Evolutionary conservation across 768 basidiomycete genomes (phyloP).

Genomic region (Infundibulicybe gibba): DNA sequence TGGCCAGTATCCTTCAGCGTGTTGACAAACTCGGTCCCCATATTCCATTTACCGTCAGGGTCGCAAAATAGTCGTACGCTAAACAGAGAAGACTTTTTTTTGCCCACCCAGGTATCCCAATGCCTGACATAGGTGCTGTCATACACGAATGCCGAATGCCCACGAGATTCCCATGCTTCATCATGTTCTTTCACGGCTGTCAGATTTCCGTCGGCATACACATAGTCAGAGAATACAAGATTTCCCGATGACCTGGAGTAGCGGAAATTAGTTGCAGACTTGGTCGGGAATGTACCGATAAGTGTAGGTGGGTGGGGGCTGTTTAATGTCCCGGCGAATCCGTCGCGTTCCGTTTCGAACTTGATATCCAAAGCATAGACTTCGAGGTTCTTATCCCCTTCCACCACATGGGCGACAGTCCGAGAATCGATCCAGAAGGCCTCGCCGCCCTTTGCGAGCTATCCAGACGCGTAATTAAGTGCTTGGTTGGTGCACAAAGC

Average conservation of each 20-base stretch:
- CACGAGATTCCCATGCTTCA: conserved; percentile 66
- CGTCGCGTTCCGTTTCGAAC: conserved; percentile 27
- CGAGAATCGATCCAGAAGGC: conserved; percentile 75
- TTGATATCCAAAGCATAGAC: conserved; percentile 59
- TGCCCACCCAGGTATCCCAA: conserved; percentile 75
- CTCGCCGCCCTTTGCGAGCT: conserved; percentile 67
- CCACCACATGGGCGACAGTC: conserved; percentile 69
- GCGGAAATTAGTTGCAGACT: conserved; percentile 67
- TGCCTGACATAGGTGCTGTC: conserved; percentile 70
- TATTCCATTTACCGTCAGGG: conserved; percentile 46
- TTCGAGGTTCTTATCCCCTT: conserved; percentile 48
- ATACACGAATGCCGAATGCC: conserved; percentile 69
- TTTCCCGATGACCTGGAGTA: conserved; percentile 50
- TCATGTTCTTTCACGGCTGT: conserved; percentile 68
- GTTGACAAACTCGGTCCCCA: conserved; percentile 52
- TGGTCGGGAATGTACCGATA: conserved; percentile 67
- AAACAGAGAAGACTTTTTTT: conserved; percentile 72
- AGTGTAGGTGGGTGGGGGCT: conserved; percentile 36
- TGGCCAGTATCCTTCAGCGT: conserved; percentile 66
- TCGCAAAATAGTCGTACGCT: conserved; percentile 52
- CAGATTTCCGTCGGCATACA: conserved; percentile 74
- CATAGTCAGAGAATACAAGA: conserved; percentile 84
- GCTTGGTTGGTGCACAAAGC: background rate
- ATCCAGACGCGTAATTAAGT: conserved; percentile 1
- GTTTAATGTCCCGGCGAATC: conserved; percentile 21